Evolutionary conservation across 306 rosid species (phyloP).

Genomic region (Pueraria montana): DNA sequence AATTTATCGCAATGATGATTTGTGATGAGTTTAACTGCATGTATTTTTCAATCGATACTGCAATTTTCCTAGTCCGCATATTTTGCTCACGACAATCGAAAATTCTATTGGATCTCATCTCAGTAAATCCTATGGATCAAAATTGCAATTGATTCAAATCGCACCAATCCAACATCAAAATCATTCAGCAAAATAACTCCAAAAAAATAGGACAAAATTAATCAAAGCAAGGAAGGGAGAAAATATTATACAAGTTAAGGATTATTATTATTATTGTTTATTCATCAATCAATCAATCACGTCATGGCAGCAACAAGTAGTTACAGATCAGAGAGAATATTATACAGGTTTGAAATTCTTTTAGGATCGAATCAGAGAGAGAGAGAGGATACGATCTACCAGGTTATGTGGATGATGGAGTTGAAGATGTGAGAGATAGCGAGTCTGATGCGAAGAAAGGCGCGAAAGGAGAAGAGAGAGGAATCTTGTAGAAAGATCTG

Average conservation of each 20-base stretch:
- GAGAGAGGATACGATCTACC: slow-evolving; percentile 43
- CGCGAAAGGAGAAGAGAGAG: slow-evolving; percentile 51
- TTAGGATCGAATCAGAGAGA: slow-evolving; percentile 15
- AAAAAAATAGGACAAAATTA: background rate
- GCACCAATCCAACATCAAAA: slow-evolving; percentile 34
- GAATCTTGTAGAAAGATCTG: slow-evolving; percentile 62
- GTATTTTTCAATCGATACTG: too few relatives aligned
- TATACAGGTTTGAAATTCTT: background rate
- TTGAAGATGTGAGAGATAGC: slow-evolving; percentile 74
- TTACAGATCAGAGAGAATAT: slow-evolving; percentile 29
- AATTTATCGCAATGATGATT: too few relatives aligned
- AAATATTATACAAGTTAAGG: background rate
- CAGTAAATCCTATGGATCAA: too few relatives aligned
- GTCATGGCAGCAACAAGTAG: background rate
- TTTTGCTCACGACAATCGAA: too few relatives aligned
- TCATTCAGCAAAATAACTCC: background rate
- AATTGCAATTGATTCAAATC: background rate
- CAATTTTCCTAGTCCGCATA: too few relatives aligned
- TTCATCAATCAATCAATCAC: slow-evolving; percentile 1
- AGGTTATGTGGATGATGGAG: slow-evolving; percentile 53
- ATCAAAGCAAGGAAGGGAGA: background rate
- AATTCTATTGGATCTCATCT: too few relatives aligned
- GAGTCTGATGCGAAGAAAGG: slow-evolving; percentile 68
- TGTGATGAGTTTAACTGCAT: too few relatives aligned
- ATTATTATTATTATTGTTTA: background rate